Evolutionary conservation across 768 basidiomycete genomes (phyloP).

Genomic region (Pleurotus platypus): DNA sequence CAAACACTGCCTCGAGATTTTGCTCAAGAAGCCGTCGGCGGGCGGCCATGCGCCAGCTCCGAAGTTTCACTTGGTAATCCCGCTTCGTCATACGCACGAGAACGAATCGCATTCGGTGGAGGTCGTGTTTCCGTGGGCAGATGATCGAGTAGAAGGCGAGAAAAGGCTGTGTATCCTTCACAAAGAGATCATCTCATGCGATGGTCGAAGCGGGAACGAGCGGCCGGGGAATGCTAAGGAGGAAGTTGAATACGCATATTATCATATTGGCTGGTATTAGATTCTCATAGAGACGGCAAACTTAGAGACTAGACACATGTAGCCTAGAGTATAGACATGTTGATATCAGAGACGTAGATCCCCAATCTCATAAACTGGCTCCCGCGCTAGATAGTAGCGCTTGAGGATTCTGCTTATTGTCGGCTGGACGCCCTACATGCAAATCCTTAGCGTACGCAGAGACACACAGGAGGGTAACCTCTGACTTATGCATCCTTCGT

Average conservation of each 20-base stretch:
- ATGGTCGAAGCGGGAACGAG: constrained; percentile 32
- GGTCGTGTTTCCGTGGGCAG: constrained; percentile 37
- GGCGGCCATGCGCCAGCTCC: neutral
- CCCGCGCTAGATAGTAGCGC: no score
- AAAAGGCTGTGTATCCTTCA: constrained; percentile 43
- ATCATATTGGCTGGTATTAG: constrained; percentile 65
- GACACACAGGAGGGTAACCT: no score
- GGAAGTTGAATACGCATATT: constrained; percentile 69
- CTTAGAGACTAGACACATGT: no score
- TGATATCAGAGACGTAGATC: no score
- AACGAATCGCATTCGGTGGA: constrained; percentile 60
- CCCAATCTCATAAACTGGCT: no score
- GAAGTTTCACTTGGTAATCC: constrained; percentile 73
- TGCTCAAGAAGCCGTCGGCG: constrained; percentile 35
- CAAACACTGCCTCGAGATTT: constrained; percentile 47
- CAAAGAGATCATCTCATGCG: constrained; percentile 55
- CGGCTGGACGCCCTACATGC: no score
- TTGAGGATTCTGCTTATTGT: no score
- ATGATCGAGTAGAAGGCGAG: constrained; percentile 7
- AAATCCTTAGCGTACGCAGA: no score
- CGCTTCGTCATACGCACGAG: constrained; percentile 62
- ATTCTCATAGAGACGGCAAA: neutral
- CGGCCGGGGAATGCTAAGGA: constrained; percentile 17
- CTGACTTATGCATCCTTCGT: no score
- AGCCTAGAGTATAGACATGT: no score